Conservation (phyloP, 371 early-diverging fungal species). For the Chytridiales sp. region DNA sequence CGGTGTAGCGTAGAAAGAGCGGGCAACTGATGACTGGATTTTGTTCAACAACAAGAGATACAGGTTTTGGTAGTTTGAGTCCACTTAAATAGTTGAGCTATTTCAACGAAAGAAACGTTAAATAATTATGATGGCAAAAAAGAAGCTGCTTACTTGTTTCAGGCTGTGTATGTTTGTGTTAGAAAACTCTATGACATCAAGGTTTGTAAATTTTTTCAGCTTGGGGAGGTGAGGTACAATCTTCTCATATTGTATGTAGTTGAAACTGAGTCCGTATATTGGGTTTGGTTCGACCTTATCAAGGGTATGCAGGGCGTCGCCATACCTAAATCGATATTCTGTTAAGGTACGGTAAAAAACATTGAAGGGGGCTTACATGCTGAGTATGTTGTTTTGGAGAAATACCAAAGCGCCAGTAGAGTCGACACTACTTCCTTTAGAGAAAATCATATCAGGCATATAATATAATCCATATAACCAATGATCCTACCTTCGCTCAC, state of each 20-base stretch:
- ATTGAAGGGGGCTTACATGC: not conserved
- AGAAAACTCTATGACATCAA: conserved; percentile 22
- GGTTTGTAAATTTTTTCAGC: conserved; percentile 21
- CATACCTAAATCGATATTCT: conserved; percentile 24
- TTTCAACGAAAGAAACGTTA: not conserved
- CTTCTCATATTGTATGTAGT: conserved; percentile 20
- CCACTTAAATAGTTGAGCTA: conserved; percentile 1
- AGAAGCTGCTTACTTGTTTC: conserved; percentile 21
- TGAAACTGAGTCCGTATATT: conserved; percentile 15
- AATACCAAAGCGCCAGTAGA: not conserved
- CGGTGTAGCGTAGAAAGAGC: conserved; percentile 16
- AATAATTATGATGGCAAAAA: not conserved
- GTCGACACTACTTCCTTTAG: not conserved
- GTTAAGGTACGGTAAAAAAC: not conserved
- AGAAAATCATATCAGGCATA: not conserved
- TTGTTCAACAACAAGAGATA: conserved; percentile 17
- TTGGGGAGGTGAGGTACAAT: conserved; percentile 14
- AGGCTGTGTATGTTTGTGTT: conserved; percentile 27
- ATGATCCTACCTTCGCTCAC: not conserved
- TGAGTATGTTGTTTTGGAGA: not conserved
- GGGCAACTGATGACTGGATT: conserved; percentile 11
- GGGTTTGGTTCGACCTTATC: conserved; percentile 25
- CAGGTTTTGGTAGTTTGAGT: not conserved
- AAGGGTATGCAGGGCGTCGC: conserved; percentile 24
- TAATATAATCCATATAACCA: not conserved